Conservation (phyloP, 208 protist species). For the Crithidia thermophila region DNA sequence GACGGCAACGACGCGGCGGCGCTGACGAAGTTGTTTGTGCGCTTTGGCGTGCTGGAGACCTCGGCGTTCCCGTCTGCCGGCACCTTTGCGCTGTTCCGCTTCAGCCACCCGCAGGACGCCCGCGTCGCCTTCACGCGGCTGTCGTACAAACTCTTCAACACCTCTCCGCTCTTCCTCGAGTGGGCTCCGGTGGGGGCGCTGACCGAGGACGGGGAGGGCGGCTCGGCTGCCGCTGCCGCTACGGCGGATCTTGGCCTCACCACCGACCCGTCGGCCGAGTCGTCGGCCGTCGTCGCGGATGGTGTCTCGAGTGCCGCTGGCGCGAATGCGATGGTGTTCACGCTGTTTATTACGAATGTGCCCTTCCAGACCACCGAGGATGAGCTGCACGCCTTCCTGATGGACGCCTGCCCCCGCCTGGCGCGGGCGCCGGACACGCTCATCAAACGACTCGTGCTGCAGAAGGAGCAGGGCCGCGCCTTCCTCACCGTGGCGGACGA, state of each 20-base stretch:
- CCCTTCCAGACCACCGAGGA: slow-evolving; percentile 80
- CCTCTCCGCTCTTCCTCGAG: slow-evolving; percentile 97
- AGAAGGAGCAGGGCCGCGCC: slow-evolving; percentile 95
- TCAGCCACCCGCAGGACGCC: slow-evolving; percentile 82
- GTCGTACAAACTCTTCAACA: slow-evolving; percentile 95
- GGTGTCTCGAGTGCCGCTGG: not conserved
- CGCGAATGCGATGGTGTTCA: slow-evolving; percentile 43
- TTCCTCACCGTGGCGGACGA: slow-evolving; percentile 87
- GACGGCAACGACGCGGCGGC: slow-evolving; percentile 51
- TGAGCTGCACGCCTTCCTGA: slow-evolving; percentile 69
- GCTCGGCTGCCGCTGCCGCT: not conserved
- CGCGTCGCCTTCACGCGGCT: slow-evolving; percentile 93
- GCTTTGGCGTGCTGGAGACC: slow-evolving; percentile 72
- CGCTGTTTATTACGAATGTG: slow-evolving; percentile 90
- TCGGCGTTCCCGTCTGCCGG: slow-evolving; percentile 68
- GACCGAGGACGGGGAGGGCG: slow-evolving; percentile 46
- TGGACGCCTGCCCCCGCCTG: slow-evolving; percentile 87
- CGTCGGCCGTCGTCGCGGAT: slow-evolving; percentile 3
- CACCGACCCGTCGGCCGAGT: too few species aligned
- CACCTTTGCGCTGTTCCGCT: slow-evolving; percentile 80
- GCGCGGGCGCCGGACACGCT: slow-evolving; percentile 94
- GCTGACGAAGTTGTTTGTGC: slow-evolving; percentile 72
- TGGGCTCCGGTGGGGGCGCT: slow-evolving; percentile 96
- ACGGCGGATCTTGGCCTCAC: slow-evolving; percentile 25
- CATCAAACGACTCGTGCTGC: slow-evolving; percentile 82